Percentiles rank a stretch among this genome's conserved stretches.
Evolutionary conservation across 208 protist genomes (phyloP).

Genomic region (Tritrichomonas foetus): DNA sequence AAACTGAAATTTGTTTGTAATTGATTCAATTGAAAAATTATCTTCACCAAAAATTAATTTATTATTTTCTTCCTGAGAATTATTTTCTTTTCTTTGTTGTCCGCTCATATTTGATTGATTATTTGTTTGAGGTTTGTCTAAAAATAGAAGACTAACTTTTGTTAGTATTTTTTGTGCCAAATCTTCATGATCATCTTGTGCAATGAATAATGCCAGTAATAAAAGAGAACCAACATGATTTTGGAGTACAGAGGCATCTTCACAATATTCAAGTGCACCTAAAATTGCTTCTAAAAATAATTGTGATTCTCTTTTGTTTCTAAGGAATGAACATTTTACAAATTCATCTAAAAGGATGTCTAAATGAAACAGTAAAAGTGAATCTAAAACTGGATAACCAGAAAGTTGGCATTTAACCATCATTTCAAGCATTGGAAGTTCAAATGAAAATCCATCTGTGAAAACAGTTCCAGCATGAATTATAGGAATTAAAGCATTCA

Average conservation of each 20-base stretch:
- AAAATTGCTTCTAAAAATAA: background rate
- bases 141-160: background rate
- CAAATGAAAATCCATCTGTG: background rate
- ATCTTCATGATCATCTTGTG: background rate
- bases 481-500: constrained; percentile 33
- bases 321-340: background rate
- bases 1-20: background rate
- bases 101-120: no score
- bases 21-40: background rate
- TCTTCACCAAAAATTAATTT: no score
- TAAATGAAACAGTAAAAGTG: background rate
- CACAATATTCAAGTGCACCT: background rate
- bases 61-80: no score
- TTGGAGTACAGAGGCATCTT: background rate
- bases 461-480: background rate
- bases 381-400: constrained; percentile 2
- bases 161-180: background rate
- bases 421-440: background rate
- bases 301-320: background rate
- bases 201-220: background rate
- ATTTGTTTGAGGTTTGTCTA: background rate
- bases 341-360: constrained; percentile 32
- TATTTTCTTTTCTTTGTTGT: no score
- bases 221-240: background rate
- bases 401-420: background rate